Evolutionary conservation across 2,329 filamentous ascomycete species (phyloP).

Genomic region (Colletotrichum acutatum): DNA sequence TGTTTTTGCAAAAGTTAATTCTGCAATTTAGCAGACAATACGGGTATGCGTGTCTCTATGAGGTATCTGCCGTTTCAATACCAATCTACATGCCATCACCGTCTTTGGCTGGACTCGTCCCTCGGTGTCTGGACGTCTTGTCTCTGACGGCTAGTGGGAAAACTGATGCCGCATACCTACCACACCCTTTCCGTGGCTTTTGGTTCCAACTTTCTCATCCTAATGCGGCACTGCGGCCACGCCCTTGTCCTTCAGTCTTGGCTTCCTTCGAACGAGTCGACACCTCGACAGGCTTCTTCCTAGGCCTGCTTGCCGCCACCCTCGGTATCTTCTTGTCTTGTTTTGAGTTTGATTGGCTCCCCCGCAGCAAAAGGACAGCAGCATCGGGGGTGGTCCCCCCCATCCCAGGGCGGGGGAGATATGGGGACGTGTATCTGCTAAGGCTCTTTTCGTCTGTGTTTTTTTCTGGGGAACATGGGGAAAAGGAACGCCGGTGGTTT

Average conservation of each 20-base stretch:
- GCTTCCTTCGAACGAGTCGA: background rate
- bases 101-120: background rate
- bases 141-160: slow-evolving; percentile 4
- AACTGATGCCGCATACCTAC: background rate
- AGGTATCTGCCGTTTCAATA: background rate
- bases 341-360: slow-evolving; percentile 29
- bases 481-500: slow-evolving; percentile 9
- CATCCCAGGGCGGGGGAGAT: slow-evolving; percentile 3
- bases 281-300: background rate
- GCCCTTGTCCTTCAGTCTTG: background rate
- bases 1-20: background rate
- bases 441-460: background rate
- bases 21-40: background rate
- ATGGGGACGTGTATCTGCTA: slow-evolving; percentile 9
- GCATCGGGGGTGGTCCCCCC: slow-evolving; percentile 18
- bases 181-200: background rate
- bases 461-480: slow-evolving; percentile 24
- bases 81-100: background rate
- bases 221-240: slow-evolving; percentile 14
- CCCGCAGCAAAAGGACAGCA: slow-evolving; percentile 22
- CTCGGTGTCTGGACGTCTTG: background rate
- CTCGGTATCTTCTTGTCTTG: slow-evolving; percentile 29
- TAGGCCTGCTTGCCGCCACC: slow-evolving; percentile 21
- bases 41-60: background rate
- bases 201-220: background rate